Evolutionary conservation across 225 moss, liverwort and hornwort species (phyloP).

Genomic region (Marchantia paleacea): DNA sequence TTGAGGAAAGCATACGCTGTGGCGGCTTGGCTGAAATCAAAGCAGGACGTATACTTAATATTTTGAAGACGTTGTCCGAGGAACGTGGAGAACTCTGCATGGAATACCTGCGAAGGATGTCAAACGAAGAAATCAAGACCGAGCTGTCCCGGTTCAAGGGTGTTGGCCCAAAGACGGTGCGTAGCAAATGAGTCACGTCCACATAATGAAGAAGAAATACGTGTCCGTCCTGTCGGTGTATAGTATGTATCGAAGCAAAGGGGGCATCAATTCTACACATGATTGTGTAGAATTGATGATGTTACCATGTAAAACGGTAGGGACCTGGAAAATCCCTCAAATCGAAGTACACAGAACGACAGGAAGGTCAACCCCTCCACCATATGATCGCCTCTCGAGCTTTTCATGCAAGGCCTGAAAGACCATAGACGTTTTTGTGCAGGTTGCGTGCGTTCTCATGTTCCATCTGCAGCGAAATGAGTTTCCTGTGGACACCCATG

Average conservation of each 20-base stretch:
- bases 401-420: too few relatives aligned
- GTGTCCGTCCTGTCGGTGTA: background rate
- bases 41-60: slow-evolving; percentile 61
- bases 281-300: too few relatives aligned
- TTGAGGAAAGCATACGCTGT: slow-evolving; percentile 78
- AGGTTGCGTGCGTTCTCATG: slow-evolving; percentile 93
- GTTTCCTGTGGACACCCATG: slow-evolving; percentile 96
- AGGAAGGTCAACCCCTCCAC: too few relatives aligned
- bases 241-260: background rate
- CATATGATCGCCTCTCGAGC: too few relatives aligned
- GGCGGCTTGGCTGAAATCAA: slow-evolving; percentile 89
- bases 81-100: slow-evolving; percentile 79
- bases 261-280: too few relatives aligned
- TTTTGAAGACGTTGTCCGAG: slow-evolving; percentile 63
- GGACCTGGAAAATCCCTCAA: too few relatives aligned
- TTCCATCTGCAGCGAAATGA: slow-evolving; percentile 82
- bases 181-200: background rate
- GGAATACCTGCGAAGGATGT: slow-evolving; percentile 76
- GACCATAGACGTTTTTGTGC: slow-evolving; percentile 10
- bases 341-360: too few relatives aligned
- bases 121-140: slow-evolving; percentile 66
- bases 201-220: background rate
- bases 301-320: too few relatives aligned
- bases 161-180: slow-evolving; percentile 91
- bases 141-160: slow-evolving; percentile 95